A percentile compares a stretch with the other conserved stretches of the same genome.
Conservation (phyloP, 371 early-diverging fungal species). For the Polyrhizophydium stewartii region DNA sequence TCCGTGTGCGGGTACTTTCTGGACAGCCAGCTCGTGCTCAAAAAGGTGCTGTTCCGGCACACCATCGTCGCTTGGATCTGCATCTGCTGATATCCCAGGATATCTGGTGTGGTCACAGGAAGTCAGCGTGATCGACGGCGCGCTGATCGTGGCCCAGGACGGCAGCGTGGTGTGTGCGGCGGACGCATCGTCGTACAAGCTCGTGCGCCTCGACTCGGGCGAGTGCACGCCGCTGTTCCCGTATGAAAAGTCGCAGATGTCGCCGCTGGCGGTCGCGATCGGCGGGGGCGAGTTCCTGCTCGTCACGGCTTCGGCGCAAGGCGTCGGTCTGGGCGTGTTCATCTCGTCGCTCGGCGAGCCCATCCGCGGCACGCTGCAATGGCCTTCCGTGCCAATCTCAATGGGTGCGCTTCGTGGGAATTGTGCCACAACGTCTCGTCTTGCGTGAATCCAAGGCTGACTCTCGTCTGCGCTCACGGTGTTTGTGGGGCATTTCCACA, state of each 20-base stretch:
- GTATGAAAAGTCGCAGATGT: slow-evolving; percentile 48
- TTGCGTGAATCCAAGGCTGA: too few relatives aligned
- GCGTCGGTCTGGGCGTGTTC: slow-evolving; percentile 68
- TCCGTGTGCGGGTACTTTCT: slow-evolving; percentile 42
- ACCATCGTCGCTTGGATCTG: too few relatives aligned
- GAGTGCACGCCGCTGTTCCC: slow-evolving; percentile 56
- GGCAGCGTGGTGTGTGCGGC: slow-evolving; percentile 60
- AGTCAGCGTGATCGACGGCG: slow-evolving; percentile 59
- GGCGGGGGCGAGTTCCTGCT: slow-evolving; percentile 68
- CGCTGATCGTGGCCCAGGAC: slow-evolving; percentile 49
- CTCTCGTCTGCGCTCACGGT: too few relatives aligned
- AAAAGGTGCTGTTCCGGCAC: slow-evolving; percentile 36
- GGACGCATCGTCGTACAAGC: slow-evolving; percentile 58
- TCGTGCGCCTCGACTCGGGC: slow-evolving; percentile 51
- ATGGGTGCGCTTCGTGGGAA: slow-evolving; percentile 30
- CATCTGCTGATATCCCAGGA: too few relatives aligned
- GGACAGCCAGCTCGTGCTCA: slow-evolving; percentile 26
- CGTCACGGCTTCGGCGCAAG: slow-evolving; percentile 56
- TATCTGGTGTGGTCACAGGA: slow-evolving; percentile 45
- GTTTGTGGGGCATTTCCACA: too few relatives aligned
- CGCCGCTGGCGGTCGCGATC: slow-evolving; percentile 60
- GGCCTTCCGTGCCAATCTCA: slow-evolving; percentile 67
- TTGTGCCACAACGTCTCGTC: too few relatives aligned
- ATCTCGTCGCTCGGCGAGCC: slow-evolving; percentile 66
- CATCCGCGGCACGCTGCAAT: slow-evolving; percentile 65